Evolutionary conservation across 208 protist species (phyloP).

Genomic region (Wallacemonas sp.): DNA sequence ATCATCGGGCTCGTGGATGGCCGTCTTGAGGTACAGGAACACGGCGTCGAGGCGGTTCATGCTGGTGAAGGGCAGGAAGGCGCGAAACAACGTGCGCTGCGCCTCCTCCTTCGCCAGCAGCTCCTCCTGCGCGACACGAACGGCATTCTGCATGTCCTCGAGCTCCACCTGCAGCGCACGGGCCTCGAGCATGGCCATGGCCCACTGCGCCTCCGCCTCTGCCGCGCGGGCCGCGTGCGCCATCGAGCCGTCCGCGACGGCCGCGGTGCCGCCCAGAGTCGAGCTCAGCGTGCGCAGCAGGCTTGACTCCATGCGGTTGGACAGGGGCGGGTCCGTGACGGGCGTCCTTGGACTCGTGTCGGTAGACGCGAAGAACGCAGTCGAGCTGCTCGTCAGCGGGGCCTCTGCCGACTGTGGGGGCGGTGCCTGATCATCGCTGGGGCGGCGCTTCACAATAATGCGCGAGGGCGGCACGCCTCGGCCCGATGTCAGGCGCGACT

Average conservation of each 20-base stretch:
- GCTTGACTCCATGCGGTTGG: background rate
- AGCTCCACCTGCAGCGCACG: conserved; percentile 65
- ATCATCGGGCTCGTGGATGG: conserved; percentile 53
- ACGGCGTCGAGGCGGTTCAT: conserved; percentile 38
- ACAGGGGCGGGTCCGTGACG: background rate
- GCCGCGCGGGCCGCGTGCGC: background rate
- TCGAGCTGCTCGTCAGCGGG: background rate
- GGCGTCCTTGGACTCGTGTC: background rate
- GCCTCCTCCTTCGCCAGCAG: conserved; percentile 23
- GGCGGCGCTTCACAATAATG: conserved; percentile 13
- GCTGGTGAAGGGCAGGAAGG: conserved; percentile 59
- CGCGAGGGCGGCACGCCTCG: conserved; percentile 2
- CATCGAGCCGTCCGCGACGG: background rate
- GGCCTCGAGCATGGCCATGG: conserved; percentile 64
- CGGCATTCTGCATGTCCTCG: conserved; percentile 39
- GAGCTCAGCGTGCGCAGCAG: background rate
- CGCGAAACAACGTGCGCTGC: conserved; percentile 41
- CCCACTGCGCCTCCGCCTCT: conserved; percentile 59
- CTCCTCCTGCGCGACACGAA: conserved; percentile 46
- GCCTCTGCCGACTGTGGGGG: background rate
- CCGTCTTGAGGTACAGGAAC: conserved; percentile 62
- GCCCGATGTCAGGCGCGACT: background rate
- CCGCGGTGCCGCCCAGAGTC: background rate
- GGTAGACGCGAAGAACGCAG: conserved; percentile 3
- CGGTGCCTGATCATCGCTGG: conserved; percentile 1